These are phyloP conservation scores for Capsella bursapastoris DNA, from an alignment of 345 rosid genomes.

Conservation along the genomic window DNA sequence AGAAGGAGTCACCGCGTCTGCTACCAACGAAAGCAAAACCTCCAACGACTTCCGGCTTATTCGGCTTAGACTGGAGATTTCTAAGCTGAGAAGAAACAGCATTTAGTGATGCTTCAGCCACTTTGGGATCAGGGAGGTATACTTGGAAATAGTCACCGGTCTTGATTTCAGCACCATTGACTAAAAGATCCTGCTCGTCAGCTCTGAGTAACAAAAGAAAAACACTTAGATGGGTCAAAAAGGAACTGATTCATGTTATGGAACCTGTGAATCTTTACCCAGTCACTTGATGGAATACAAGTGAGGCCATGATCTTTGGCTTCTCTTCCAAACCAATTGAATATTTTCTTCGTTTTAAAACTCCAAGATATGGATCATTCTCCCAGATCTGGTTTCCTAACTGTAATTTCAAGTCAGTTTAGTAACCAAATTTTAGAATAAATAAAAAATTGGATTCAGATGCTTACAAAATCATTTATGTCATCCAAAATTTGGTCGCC, in stretches of 20 bases:
- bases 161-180: constrained; percentile 59
- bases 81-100: constrained; percentile 46
- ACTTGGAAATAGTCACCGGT: constrained; percentile 74
- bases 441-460: constrained; percentile 25
- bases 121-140: constrained; percentile 51
- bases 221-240: constrained; percentile 20
- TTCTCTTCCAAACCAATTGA: constrained; percentile 62
- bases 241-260: constrained; percentile 17
- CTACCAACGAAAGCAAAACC: constrained; percentile 66
- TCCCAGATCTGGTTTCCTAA: constrained; percentile 47
- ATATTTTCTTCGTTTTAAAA: constrained; percentile 61
- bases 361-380: constrained; percentile 62
- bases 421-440: constrained; percentile 16
- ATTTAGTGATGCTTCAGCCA: constrained; percentile 52
- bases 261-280: constrained; percentile 54
- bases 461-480: constrained; percentile 58
- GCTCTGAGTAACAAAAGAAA: constrained; percentile 51
- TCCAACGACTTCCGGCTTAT: constrained; percentile 58
- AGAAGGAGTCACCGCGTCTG: constrained; percentile 63
- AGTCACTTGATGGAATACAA: constrained; percentile 60
- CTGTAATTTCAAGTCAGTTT: constrained; percentile 45
- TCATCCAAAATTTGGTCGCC: constrained; percentile 64
- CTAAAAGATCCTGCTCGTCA: constrained; percentile 64
- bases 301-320: constrained; percentile 52
- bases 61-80: constrained; percentile 49